Percentiles rank a stretch among this genome's conserved stretches.
These are phyloP conservation scores for Marsdenia floribunda DNA, from an alignment of 257 asterid genomes.

Conservation along the genomic window DNA sequence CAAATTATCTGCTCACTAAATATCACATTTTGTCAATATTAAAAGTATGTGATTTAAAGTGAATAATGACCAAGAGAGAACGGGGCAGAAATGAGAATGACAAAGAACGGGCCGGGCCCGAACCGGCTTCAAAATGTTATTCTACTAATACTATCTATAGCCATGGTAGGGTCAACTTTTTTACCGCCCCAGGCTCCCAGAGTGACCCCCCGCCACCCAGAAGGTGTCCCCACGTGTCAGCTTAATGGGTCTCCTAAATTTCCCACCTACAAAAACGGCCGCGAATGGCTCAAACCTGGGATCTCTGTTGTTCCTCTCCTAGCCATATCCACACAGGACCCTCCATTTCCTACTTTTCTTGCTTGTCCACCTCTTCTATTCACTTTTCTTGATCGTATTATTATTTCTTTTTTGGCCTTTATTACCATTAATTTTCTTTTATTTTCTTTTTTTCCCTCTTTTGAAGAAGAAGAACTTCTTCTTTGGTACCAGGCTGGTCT, in stretches of 20 bases:
- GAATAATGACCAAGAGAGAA: too few species aligned
- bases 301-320: constrained; percentile 23
- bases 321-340: constrained; percentile 25
- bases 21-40: too few species aligned
- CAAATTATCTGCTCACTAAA: too few species aligned
- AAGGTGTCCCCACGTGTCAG: constrained; percentile 27
- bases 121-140: too few species aligned
- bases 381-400: background rate
- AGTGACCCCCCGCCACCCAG: background rate
- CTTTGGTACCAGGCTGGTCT: background rate
- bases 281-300: constrained; percentile 27
- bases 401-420: background rate
- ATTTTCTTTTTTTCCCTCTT: background rate
- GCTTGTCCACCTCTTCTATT: background rate
- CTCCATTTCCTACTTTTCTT: constrained; percentile 25
- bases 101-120: too few species aligned
- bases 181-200: background rate
- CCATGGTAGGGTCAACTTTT: background rate
- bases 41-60: too few species aligned
- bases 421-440: too few species aligned
- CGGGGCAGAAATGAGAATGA: too few species aligned
- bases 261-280: constrained; percentile 33
- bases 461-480: background rate
- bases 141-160: too few species aligned
- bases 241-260: constrained; percentile 13